These are phyloP conservation scores for Phellinidium pouzarii DNA, from an alignment of 1,284 basidiomycete genomes.

Conservation along the genomic window DNA sequence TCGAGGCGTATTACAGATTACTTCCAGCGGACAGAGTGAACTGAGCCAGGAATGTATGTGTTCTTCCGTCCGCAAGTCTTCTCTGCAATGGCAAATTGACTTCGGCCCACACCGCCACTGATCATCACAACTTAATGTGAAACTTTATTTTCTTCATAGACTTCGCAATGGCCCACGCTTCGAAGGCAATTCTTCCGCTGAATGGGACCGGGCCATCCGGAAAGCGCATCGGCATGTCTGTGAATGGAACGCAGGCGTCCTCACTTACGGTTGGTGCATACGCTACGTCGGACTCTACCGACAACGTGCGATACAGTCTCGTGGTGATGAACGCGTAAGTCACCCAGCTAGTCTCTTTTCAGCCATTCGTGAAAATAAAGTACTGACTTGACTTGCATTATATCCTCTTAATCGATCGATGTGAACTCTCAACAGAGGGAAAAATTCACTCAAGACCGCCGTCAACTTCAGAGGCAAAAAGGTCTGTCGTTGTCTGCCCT, in stretches of 20 bases:
- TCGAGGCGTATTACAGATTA: conserved; percentile 56
- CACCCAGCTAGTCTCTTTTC: background rate
- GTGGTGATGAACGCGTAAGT: conserved; percentile 56
- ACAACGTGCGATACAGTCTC: conserved; percentile 58
- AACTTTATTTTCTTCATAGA: conserved; percentile 33
- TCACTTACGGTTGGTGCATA: conserved; percentile 57
- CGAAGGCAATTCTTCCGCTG: conserved; percentile 63
- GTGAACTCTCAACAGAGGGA: conserved; percentile 40
- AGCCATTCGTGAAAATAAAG: background rate
- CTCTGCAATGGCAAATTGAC: background rate
- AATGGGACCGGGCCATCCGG: conserved; percentile 61
- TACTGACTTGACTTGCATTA: conserved; percentile 11
- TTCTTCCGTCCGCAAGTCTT: background rate
- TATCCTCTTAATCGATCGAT: background rate
- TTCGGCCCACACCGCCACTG: background rate
- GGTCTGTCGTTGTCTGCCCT: conserved; percentile 29
- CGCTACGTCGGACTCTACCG: conserved; percentile 48
- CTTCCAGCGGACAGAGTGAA: conserved; percentile 50
- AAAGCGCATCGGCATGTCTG: conserved; percentile 53
- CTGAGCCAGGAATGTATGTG: conserved; percentile 66
- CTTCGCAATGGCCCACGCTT: conserved; percentile 67
- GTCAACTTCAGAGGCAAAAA: conserved; percentile 65
- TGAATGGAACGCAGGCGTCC: conserved; percentile 50
- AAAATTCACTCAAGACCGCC: conserved; percentile 45
- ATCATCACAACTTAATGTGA: background rate